Percentiles rank a stretch among this genome's conserved stretches.
Conservation (phyloP, 1,284 basidiomycete genomes). For the Leccinum subspadiceum region DNA sequence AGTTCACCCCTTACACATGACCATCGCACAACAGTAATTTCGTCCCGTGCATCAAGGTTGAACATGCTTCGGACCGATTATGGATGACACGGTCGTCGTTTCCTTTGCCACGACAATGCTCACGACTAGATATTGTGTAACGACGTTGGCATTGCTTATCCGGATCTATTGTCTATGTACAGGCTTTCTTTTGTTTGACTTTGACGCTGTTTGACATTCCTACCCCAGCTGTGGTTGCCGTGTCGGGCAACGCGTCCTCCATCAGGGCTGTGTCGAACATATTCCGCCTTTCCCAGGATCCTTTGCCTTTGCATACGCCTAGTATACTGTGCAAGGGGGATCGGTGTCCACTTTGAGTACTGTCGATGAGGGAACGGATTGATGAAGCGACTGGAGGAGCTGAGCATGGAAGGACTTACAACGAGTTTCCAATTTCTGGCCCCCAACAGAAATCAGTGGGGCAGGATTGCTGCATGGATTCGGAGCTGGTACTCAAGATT, state of each 20-base stretch:
- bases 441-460: slow-evolving; percentile 53
- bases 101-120: slow-evolving; percentile 80
- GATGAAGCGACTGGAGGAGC: slow-evolving; percentile 52
- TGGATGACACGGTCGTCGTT: slow-evolving; percentile 64
- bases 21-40: slow-evolving; percentile 46
- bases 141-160: slow-evolving; percentile 69
- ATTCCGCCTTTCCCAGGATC: slow-evolving; percentile 67
- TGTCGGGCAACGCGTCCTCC: slow-evolving; percentile 61
- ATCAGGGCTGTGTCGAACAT: slow-evolving; percentile 72
- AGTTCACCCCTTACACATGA: slow-evolving; percentile 40
- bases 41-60: slow-evolving; percentile 27
- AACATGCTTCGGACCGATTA: slow-evolving; percentile 53
- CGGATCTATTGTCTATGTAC: slow-evolving; percentile 72
- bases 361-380: slow-evolving; percentile 49
- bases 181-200: slow-evolving; percentile 32
- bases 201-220: slow-evolving; percentile 6
- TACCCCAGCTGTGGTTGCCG: slow-evolving; percentile 72
- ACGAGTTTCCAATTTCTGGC: slow-evolving; percentile 68
- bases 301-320: slow-evolving; percentile 35
- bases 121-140: slow-evolving; percentile 74
- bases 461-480: slow-evolving; percentile 72
- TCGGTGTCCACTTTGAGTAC: slow-evolving; percentile 69
- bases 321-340: slow-evolving; percentile 36
- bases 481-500: slow-evolving; percentile 58
- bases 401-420: slow-evolving; percentile 68